Conservation (phyloP, 73 alveolate species). For the Uronychia setigera region DNA sequence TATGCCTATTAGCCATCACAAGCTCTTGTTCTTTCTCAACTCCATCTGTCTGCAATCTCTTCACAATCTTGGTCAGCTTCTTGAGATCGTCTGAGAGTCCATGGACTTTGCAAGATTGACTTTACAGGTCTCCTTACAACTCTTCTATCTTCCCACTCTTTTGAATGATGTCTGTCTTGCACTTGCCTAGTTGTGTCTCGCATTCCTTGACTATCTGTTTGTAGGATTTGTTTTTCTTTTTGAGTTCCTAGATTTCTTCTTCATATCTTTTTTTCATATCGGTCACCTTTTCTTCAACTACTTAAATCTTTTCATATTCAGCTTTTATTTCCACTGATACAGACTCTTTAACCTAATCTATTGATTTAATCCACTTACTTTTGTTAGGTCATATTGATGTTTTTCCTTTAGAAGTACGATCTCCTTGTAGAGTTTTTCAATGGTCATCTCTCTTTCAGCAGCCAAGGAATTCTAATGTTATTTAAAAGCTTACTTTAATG, state of each 20-base stretch:
- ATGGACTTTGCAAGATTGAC: neutral
- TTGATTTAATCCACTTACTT: neutral
- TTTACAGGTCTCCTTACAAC: neutral
- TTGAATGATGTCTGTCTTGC: neutral
- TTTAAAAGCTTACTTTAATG: neutral
- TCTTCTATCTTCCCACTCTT: neutral
- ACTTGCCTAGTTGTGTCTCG: neutral
- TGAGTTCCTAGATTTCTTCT: neutral
- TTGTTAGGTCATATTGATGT: neutral
- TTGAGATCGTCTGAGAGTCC: neutral
- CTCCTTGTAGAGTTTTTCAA: neutral
- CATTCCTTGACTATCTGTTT: neutral
- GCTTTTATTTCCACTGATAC: neutral
- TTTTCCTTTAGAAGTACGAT: neutral
- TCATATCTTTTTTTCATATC: neutral
- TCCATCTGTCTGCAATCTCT: neutral
- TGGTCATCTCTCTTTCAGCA: neutral
- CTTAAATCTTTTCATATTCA: neutral
- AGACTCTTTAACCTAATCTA: neutral
- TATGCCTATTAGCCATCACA: neutral
- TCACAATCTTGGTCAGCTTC: neutral
- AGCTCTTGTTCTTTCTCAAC: neutral
- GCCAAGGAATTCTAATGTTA: neutral
- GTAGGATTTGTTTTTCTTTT: neutral
- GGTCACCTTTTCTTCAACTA: neutral